These are phyloP conservation scores for Candida quercuum DNA, from an alignment of 805 yeast species.

Conservation along the genomic window DNA sequence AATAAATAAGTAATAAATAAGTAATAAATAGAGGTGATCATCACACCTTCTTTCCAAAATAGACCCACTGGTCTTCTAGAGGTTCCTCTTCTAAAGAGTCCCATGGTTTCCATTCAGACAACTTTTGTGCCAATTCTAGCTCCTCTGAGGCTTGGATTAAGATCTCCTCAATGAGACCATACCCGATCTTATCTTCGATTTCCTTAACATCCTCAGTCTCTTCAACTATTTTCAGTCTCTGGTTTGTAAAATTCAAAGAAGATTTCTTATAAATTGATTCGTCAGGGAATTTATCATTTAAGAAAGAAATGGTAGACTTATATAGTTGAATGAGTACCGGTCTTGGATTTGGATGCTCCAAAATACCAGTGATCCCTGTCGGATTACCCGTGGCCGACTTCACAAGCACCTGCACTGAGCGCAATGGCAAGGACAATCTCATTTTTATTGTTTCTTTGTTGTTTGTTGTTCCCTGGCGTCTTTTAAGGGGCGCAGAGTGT, in stretches of 20 bases:
- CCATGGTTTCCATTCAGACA: conserved; percentile 73
- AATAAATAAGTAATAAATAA: conserved; percentile 3
- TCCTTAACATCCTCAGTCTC: conserved; percentile 52
- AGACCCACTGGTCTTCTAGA: conserved; percentile 77
- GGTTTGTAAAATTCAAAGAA: conserved; percentile 62
- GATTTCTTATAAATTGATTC: conserved; percentile 74
- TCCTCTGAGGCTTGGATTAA: conserved; percentile 81
- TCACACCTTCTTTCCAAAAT: conserved; percentile 62
- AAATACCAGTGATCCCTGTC: conserved; percentile 76
- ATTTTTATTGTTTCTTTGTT: conserved; percentile 18
- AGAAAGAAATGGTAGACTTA: conserved; percentile 56
- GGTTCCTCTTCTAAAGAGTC: conserved; percentile 78
- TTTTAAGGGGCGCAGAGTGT: no score
- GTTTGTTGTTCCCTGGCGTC: not conserved
- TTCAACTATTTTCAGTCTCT: conserved; percentile 65
- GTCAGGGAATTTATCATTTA: conserved; percentile 59
- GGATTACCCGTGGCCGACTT: conserved; percentile 61
- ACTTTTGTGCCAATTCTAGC: conserved; percentile 56
- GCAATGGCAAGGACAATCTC: conserved; percentile 28
- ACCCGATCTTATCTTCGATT: conserved; percentile 71
- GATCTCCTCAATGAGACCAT: conserved; percentile 81
- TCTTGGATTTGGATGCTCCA: conserved; percentile 79
- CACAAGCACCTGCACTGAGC: conserved; percentile 44
- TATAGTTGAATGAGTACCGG: conserved; percentile 71
- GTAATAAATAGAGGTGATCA: not conserved